Evolutionary conservation across 2,329 filamentous ascomycete species (phyloP).

Genomic region (Fusarium compactum): DNA sequence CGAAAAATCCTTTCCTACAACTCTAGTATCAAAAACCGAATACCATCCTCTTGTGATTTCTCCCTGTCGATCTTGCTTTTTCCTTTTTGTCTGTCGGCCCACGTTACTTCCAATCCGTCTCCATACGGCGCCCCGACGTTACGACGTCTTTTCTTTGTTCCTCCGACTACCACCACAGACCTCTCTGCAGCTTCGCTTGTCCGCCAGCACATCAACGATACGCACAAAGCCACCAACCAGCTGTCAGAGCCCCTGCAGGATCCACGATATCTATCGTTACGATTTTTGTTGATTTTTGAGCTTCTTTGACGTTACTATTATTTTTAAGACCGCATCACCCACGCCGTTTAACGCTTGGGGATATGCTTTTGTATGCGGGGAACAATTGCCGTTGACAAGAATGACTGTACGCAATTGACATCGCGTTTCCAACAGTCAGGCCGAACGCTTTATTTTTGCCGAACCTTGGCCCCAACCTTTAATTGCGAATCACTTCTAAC

Average conservation of each 20-base stretch:
- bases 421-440: slow-evolving; percentile 35
- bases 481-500: slow-evolving; percentile 22
- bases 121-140: slow-evolving; percentile 13
- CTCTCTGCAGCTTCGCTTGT: slow-evolving; percentile 25
- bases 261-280: slow-evolving; percentile 20
- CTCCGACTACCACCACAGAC: slow-evolving; percentile 26
- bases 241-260: slow-evolving; percentile 10
- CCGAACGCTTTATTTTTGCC: slow-evolving; percentile 20
- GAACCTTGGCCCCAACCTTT: slow-evolving; percentile 27
- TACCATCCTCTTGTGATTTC: slow-evolving; percentile 14
- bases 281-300: slow-evolving; percentile 17
- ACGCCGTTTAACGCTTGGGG: slow-evolving; percentile 33
- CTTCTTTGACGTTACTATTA: slow-evolving; percentile 9
- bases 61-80: slow-evolving; percentile 23
- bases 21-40: slow-evolving; percentile 28
- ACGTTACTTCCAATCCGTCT: slow-evolving; percentile 10
- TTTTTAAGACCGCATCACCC: slow-evolving; percentile 8
- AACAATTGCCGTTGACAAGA: slow-evolving; percentile 46
- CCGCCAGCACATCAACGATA: slow-evolving; percentile 25
- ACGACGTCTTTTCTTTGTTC: slow-evolving; percentile 28
- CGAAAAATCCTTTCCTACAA: slow-evolving; percentile 28
- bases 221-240: slow-evolving; percentile 25
- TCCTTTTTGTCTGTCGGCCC: slow-evolving; percentile 9
- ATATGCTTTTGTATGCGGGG: slow-evolving; percentile 44
- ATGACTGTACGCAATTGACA: slow-evolving; percentile 49